A percentile compares a stretch with the other conserved stretches of the same genome.
Evolutionary conservation across 148 eudicot species (phyloP).

Genomic region (Dysphania ambrosioides): DNA sequence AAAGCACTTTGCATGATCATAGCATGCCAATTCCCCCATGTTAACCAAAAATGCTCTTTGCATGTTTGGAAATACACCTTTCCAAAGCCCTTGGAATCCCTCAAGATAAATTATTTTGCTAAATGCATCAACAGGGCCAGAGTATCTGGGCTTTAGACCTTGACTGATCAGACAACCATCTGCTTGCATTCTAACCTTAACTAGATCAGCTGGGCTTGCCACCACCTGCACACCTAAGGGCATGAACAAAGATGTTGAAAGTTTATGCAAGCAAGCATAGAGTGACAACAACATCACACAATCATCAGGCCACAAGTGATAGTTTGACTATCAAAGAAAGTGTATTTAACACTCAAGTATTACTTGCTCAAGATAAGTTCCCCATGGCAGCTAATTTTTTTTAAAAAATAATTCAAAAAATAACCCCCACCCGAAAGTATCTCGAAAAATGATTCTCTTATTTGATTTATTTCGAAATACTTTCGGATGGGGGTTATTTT

Average conservation of each 20-base stretch:
- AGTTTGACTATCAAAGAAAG: too few species aligned
- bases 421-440: too few species aligned
- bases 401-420: too few species aligned
- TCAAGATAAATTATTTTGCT: constrained; percentile 54
- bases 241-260: constrained; percentile 22
- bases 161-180: constrained; percentile 58
- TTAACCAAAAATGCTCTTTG: constrained; percentile 89
- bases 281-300: neutral
- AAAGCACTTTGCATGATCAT: constrained; percentile 75
- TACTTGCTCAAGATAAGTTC: too few species aligned
- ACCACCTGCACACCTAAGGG: constrained; percentile 53
- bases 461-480: too few species aligned
- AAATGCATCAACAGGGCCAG: constrained; percentile 60
- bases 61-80: constrained; percentile 72
- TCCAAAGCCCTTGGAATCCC: constrained; percentile 71
- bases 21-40: constrained; percentile 93
- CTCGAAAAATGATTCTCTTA: too few species aligned
- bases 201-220: constrained; percentile 93
- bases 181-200: constrained; percentile 93
- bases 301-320: neutral
- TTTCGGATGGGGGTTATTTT: too few species aligned
- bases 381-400: too few species aligned
- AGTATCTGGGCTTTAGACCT: constrained; percentile 64
- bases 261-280: neutral
- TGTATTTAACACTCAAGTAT: too few species aligned